Evolutionary conservation across 2,329 filamentous ascomycete genomes (phyloP).

Genomic region (Shiraia sp.): DNA sequence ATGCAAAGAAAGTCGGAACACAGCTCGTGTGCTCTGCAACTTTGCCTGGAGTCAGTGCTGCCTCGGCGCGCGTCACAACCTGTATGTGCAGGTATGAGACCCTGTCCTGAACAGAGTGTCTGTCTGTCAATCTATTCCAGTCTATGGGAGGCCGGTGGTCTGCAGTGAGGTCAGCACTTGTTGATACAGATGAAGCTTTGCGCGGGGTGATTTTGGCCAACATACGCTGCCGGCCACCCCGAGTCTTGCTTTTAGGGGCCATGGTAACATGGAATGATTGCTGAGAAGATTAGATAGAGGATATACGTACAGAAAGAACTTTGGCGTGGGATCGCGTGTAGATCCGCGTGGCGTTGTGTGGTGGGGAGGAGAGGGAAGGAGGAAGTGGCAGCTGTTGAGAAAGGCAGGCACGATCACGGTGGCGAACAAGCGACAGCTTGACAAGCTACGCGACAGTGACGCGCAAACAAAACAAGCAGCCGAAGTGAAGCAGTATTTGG

Average conservation of each 20-base stretch:
- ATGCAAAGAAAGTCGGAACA: background rate
- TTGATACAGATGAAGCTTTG: too few relatives aligned
- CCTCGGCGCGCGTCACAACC: too few relatives aligned
- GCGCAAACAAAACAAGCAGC: too few relatives aligned
- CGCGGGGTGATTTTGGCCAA: background rate
- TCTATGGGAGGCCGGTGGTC: too few relatives aligned
- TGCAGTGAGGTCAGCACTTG: background rate
- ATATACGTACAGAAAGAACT: too few relatives aligned
- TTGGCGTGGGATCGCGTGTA: background rate
- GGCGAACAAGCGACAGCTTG: background rate
- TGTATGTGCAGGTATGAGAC: too few relatives aligned
- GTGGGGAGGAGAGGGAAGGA: background rate
- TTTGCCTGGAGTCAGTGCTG: background rate
- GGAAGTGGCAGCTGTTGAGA: background rate
- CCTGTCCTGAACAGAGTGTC: too few relatives aligned
- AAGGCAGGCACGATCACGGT: background rate
- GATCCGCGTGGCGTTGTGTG: background rate
- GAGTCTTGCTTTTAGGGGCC: conserved; percentile 20
- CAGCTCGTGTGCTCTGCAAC: background rate
- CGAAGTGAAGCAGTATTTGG: too few relatives aligned
- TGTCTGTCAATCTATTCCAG: too few relatives aligned
- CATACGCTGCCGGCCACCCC: conserved; percentile 28
- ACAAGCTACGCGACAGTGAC: too few relatives aligned
- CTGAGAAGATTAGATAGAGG: conserved; percentile 1
- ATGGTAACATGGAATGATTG: conserved; percentile 12